Conservation (phyloP, 805 yeast species). For the Myxozyma kluyveri region DNA sequence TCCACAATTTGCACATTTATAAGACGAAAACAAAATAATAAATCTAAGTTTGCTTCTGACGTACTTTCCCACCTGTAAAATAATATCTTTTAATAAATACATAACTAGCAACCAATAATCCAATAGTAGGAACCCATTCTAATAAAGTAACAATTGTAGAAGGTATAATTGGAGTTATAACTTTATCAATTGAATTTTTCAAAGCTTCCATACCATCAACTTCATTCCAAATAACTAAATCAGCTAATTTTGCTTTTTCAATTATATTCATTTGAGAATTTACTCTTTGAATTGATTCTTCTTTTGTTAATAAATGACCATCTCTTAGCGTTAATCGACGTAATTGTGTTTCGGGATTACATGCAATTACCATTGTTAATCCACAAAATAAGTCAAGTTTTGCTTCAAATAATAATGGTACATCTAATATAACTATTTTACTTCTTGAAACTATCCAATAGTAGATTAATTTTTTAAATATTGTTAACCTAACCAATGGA, state of each 20-base stretch:
- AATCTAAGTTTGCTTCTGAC: background rate
- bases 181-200: conserved; percentile 4
- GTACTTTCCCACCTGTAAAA: background rate
- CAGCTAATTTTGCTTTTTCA: conserved; percentile 58
- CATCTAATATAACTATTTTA: conserved; percentile 71
- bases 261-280: conserved; percentile 69
- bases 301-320: conserved; percentile 59
- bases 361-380: conserved; percentile 61
- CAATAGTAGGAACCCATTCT: conserved; percentile 41
- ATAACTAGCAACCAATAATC: conserved; percentile 32
- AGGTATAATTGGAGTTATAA: conserved; percentile 6
- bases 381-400: conserved; percentile 72
- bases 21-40: too few relatives aligned
- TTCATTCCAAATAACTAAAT: conserved; percentile 65
- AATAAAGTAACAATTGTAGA: conserved; percentile 29
- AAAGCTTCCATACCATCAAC: conserved; percentile 41
- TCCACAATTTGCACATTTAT: too few relatives aligned
- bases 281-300: conserved; percentile 71
- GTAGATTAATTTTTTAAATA: conserved; percentile 52
- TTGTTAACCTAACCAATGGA: conserved; percentile 75
- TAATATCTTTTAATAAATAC: conserved; percentile 5
- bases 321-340: conserved; percentile 65
- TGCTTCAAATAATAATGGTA: conserved; percentile 85
- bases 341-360: conserved; percentile 57
- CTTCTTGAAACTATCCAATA: conserved; percentile 57